Evolutionary conservation across 352 stramenopile species (phyloP), one percentile per base, ranked within the genome.

Genomic region (Globisporangium canariense): DNA sequence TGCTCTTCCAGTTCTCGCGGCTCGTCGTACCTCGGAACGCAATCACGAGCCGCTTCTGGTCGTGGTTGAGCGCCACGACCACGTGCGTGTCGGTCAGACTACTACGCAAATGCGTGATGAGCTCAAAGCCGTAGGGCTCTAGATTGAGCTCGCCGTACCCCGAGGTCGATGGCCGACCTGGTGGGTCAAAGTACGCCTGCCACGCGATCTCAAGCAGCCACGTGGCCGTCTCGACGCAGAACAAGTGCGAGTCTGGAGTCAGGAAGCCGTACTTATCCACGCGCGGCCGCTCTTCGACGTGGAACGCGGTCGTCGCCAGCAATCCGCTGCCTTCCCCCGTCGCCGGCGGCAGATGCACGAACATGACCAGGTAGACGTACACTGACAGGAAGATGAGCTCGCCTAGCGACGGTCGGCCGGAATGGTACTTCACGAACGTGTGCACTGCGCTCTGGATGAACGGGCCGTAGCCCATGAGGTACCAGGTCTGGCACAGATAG

Each of bases 1-100:
- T 96, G 64, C 86, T 94, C 64, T 86, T 94, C 88, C 88, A 96
- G 68, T 96, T 93, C 55, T 86, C 81, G 40, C 90, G 88, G 68
- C 87, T 94, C 2, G 88, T 91, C 30, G 88, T 95, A 4, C 88
- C 88, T 50, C 88, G 81, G 55, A 96, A 96, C 10, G 88, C 85
- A 57, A 96, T 79, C 14, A 96, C 87, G 8, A 96, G 75, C 11
- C 87, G 85, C 32, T 83, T 80, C 18, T 85, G 81, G 20, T 81
- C 73, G 1, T 68, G 69, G 68, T 73, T 73, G 49, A 70, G 81
- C 28, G 74, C 88, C 60, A 78, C 86, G 57, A 73, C 77, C 47
- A 74, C 87, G 64, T 96, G 87, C 10, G 88, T 96, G 60, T 96
- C 89, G 14, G 87, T 90, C 28, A 77, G 41, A 11, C 78, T 86